phyloP scores from a whole-genome alignment of 2,329 filamentous ascomycete genomes.

The Aspergillus brunneoviolaceus region DNA sequence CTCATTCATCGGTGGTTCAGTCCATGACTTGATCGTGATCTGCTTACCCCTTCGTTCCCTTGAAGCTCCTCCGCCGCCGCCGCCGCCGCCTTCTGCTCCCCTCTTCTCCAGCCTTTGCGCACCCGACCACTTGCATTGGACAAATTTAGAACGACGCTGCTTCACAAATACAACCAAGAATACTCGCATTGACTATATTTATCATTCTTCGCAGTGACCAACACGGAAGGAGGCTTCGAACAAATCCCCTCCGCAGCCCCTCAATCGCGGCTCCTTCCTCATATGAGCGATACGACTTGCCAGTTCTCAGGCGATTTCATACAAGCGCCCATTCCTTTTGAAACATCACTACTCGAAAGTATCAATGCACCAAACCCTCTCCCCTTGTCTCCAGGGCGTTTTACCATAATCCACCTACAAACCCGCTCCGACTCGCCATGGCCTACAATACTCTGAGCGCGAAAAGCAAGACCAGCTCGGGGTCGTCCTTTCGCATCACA shows the following conservation, averaged over 20 bases:
- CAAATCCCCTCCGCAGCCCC: conserved; percentile 3
- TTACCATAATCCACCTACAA: conserved; percentile 23
- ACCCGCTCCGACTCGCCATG: conserved; percentile 30
- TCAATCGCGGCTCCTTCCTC: conserved; percentile 10
- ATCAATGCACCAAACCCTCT: conserved; percentile 28
- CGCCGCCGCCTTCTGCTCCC: conserved; percentile 5
- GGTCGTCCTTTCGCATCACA: conserved; percentile 61
- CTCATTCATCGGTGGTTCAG: conserved; percentile 12
- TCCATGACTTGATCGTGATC: conserved; percentile 6
- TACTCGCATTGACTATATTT: background rate
- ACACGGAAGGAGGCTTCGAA: background rate
- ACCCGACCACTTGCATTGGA: conserved; percentile 6
- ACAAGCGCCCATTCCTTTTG: background rate
- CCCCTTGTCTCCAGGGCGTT: conserved; percentile 26
- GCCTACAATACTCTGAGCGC: conserved; percentile 34
- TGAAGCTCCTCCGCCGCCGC: conserved; percentile 8
- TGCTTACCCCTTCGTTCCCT: conserved; percentile 9
- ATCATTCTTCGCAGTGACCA: background rate
- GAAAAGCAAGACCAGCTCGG: conserved; percentile 38
- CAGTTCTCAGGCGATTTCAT: background rate
- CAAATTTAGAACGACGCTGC: conserved; percentile 1
- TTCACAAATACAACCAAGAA: background rate
- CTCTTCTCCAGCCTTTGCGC: conserved; percentile 15
- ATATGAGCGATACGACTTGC: conserved; percentile 3
- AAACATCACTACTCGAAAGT: background rate